Conservation (phyloP, 176 grass and related monocot genomes). For the Rhynchospora pubera region DNA sequence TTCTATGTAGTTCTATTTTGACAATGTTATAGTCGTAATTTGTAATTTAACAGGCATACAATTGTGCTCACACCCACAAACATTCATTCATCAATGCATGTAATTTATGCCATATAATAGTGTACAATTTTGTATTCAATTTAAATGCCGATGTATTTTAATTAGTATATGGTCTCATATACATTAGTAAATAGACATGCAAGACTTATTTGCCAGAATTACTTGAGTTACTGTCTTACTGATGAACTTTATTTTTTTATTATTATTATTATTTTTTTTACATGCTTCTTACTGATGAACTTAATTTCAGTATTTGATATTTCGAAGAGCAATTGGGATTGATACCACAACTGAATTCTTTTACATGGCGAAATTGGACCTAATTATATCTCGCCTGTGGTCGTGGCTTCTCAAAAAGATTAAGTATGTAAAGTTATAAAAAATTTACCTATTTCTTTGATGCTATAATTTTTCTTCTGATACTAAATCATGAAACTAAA, state of each 20-base stretch:
- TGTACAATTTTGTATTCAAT: too few relatives aligned
- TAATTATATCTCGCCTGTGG: conserved; percentile 73
- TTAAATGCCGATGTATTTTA: too few relatives aligned
- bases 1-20: too few relatives aligned
- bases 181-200: background rate
- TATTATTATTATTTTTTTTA: too few relatives aligned
- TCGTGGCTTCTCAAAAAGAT: conserved; percentile 49
- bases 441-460: background rate
- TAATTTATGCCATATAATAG: background rate
- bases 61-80: background rate
- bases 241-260: too few relatives aligned
- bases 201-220: background rate
- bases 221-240: background rate
- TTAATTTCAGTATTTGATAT: conserved; percentile 65
- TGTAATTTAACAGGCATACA: background rate
- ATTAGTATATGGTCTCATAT: too few relatives aligned
- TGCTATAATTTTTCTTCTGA: background rate
- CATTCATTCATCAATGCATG: background rate
- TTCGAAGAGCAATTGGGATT: conserved; percentile 69
- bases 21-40: background rate
- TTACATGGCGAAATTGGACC: conserved; percentile 77
- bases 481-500: background rate
- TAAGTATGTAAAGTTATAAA: conserved; percentile 26
- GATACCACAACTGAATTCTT: conserved; percentile 80
- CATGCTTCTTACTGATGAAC: background rate